Evolutionary conservation across 1,139 yeast genomes (phyloP).

Genomic region (Yamadazyma diospyri): DNA sequence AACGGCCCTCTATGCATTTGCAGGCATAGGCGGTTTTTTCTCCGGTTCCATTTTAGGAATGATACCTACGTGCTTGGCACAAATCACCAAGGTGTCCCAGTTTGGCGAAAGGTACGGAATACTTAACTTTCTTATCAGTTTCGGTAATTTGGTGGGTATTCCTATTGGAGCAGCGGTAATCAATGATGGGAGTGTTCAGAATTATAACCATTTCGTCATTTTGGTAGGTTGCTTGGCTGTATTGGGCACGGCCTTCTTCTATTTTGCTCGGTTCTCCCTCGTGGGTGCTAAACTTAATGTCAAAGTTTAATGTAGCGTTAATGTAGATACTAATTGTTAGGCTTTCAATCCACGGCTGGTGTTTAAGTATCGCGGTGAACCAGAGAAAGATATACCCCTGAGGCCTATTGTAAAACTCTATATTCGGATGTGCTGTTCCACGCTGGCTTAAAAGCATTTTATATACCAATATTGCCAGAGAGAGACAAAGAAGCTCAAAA

Average conservation of each 20-base stretch:
- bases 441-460: too few relatives aligned
- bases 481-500: too few relatives aligned
- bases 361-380: too few relatives aligned
- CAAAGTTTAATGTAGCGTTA: conserved; percentile 11
- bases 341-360: too few relatives aligned
- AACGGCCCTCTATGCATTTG: conserved; percentile 43
- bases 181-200: conserved; percentile 25
- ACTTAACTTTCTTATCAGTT: conserved; percentile 29
- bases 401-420: too few relatives aligned
- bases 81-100: conserved; percentile 22
- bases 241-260: conserved; percentile 20
- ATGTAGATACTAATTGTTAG: not conserved
- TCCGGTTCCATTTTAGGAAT: conserved; percentile 26
- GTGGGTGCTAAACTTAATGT: conserved; percentile 22
- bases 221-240: conserved; percentile 20
- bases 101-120: conserved; percentile 40
- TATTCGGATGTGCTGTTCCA: too few relatives aligned
- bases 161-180: conserved; percentile 52
- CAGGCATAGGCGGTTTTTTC: conserved; percentile 51
- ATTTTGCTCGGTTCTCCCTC: conserved; percentile 17
- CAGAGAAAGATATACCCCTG: not conserved
- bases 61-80: conserved; percentile 40
- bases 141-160: conserved; percentile 40
- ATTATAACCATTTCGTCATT: conserved; percentile 22
- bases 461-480: too few relatives aligned